A percentile compares a stretch with the other conserved stretches of the same genome.
Conservation (phyloP, 2,329 filamentous ascomycete species). For the Fusarium musae region DNA sequence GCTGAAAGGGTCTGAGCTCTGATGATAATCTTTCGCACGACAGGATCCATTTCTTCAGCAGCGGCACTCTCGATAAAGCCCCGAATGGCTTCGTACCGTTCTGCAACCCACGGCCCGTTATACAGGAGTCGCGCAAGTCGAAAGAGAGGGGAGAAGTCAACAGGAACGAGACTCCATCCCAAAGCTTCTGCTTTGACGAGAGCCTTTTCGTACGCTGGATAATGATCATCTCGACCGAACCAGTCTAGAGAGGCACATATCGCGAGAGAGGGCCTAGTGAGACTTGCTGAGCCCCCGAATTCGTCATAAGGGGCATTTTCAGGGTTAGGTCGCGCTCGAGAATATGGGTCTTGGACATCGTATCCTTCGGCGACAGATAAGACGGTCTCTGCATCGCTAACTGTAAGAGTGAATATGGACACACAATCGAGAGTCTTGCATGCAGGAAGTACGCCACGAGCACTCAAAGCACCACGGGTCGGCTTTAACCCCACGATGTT, state of each 20-base stretch:
- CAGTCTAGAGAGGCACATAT: slow-evolving; percentile 56
- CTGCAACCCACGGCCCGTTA: slow-evolving; percentile 66
- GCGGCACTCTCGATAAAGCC: slow-evolving; percentile 54
- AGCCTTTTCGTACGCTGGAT: slow-evolving; percentile 56
- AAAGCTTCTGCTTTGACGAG: slow-evolving; percentile 51
- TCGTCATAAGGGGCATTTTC: background rate
- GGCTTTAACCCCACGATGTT: slow-evolving; percentile 64
- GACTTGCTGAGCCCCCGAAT: slow-evolving; percentile 47
- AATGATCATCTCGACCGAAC: slow-evolving; percentile 49
- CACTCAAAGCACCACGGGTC: slow-evolving; percentile 63
- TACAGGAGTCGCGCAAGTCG: slow-evolving; percentile 65
- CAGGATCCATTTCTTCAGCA: slow-evolving; percentile 49
- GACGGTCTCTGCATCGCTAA: slow-evolving; percentile 61
- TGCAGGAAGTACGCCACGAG: slow-evolving; percentile 62
- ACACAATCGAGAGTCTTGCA: slow-evolving; percentile 68
- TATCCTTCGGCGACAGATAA: slow-evolving; percentile 60
- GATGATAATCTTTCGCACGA: slow-evolving; percentile 52
- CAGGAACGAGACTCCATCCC: slow-evolving; percentile 55
- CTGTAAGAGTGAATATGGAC: slow-evolving; percentile 61
- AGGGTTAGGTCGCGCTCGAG: slow-evolving; percentile 52
- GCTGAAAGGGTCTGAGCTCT: slow-evolving; percentile 55
- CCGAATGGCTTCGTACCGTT: slow-evolving; percentile 64
- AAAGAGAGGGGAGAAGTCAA: slow-evolving; percentile 62
- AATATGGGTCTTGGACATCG: slow-evolving; percentile 62
- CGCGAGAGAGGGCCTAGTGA: slow-evolving; percentile 47